These are phyloP conservation scores for Pythium dissotocum DNA, from an alignment of 352 stramenopile species.

Conservation along the genomic window DNA sequence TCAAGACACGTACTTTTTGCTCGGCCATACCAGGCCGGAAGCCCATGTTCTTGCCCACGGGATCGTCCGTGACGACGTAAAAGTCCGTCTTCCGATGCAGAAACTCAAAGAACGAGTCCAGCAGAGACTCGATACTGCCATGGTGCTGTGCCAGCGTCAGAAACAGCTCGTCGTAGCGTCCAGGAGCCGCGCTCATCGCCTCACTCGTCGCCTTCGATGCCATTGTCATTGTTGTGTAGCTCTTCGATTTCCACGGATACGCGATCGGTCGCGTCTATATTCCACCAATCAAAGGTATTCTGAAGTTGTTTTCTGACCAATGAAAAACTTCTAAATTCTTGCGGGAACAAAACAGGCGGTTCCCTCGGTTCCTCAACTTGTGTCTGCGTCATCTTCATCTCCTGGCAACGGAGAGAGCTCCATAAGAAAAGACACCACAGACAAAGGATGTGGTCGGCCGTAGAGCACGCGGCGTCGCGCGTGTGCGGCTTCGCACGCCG, in stretches of 20 bases:
- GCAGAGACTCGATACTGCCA: constrained; percentile 93
- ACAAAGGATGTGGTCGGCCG: constrained; percentile 67
- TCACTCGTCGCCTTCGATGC: not conserved
- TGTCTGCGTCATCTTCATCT: constrained; percentile 15
- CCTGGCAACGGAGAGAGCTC: not conserved
- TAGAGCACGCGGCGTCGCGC: constrained; percentile 52
- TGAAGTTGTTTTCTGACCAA: constrained; percentile 4
- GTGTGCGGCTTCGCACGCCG: constrained; percentile 64
- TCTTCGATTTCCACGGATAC: not conserved
- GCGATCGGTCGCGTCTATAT: constrained; percentile 1
- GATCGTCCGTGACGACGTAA: constrained; percentile 81
- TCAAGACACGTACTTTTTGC: constrained; percentile 37
- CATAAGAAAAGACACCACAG: constrained; percentile 10
- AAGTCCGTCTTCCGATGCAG: constrained; percentile 98
- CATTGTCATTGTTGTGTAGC: not conserved
- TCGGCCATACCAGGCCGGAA: constrained; percentile 65
- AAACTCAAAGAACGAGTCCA: constrained; percentile 98
- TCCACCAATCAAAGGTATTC: not conserved
- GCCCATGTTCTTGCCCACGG: constrained; percentile 49
- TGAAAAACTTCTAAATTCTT: not conserved
- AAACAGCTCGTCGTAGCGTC: constrained; percentile 84
- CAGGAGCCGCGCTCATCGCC: constrained; percentile 4
- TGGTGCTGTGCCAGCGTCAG: constrained; percentile 94
- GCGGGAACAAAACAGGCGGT: not conserved
- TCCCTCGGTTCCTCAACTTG: not conserved